phyloP scores from a whole-genome alignment of 495 filamentous ascomycete species.

The Podospora pseudoanserina region DNA sequence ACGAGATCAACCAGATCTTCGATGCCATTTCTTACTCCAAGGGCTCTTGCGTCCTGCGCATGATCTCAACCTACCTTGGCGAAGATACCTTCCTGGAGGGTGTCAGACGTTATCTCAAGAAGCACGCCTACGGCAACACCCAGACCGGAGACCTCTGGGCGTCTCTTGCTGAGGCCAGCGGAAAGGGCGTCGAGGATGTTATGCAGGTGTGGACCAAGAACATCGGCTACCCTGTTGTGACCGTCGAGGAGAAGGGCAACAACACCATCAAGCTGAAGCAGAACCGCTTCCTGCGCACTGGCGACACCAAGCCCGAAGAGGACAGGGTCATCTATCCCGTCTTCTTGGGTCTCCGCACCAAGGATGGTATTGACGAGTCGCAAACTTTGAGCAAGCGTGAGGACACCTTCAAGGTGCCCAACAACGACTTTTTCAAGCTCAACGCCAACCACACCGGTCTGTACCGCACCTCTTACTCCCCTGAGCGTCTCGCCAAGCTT shows the following conservation, averaged over 20 bases:
- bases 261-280: conserved; percentile 66
- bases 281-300: conserved; percentile 71
- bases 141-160: conserved; percentile 89
- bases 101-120: conserved; percentile 86
- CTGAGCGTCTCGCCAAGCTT: conserved; percentile 65
- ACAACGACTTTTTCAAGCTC: conserved; percentile 71
- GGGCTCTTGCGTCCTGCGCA: conserved; percentile 90
- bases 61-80: conserved; percentile 94
- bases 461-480: conserved; percentile 68
- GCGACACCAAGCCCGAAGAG: conserved; percentile 76
- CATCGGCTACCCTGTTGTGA: conserved; percentile 69
- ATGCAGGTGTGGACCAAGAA: conserved; percentile 81
- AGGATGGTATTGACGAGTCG: conserved; percentile 59
- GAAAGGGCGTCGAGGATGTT: conserved; percentile 76
- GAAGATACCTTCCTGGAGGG: conserved; percentile 93
- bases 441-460: conserved; percentile 74
- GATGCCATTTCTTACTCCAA: conserved; percentile 98
- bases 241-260: conserved; percentile 58
- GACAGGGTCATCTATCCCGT: conserved; percentile 75
- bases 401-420: conserved; percentile 61
- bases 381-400: conserved; percentile 70
- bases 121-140: conserved; percentile 85
- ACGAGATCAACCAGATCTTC: conserved; percentile 98
- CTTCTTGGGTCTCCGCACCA: conserved; percentile 65
- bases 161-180: conserved; percentile 82